These are phyloP conservation scores for Talaromyces wortmannii DNA, from an alignment of 495 filamentous ascomycete species.

Conservation along the genomic window DNA sequence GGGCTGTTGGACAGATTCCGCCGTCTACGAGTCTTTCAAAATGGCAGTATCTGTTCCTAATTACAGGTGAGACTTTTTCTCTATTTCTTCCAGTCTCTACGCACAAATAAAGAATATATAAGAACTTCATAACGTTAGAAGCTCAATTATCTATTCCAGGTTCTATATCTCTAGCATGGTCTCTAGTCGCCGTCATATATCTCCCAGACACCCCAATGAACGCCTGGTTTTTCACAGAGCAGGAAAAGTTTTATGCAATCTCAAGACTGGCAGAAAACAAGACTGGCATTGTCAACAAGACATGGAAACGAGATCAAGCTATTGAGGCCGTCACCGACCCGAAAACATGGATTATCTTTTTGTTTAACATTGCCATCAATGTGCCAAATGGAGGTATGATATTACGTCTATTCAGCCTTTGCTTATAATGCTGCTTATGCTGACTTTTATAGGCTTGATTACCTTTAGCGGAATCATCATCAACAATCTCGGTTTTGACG, in stretches of 20 bases:
- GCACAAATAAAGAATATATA: neutral
- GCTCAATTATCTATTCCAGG: conserved; percentile 3
- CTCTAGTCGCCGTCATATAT: conserved; percentile 22
- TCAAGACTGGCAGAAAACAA: conserved; percentile 44
- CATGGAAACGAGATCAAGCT: conserved; percentile 42
- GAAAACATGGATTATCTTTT: conserved; percentile 20
- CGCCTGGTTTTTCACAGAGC: conserved; percentile 26
- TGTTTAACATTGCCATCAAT: conserved; percentile 18
- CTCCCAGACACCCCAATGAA: conserved; percentile 40
- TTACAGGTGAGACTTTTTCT: conserved; percentile 8
- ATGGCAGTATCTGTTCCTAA: conserved; percentile 44
- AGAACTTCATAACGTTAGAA: no score
- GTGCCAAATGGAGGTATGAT: conserved; percentile 18
- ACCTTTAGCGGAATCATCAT: conserved; percentile 32
- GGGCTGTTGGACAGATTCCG: conserved; percentile 43
- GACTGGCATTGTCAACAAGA: conserved; percentile 45
- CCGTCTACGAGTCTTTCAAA: conserved; percentile 28
- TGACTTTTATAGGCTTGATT: conserved; percentile 11
- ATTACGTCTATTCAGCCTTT: neutral
- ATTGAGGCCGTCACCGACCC: conserved; percentile 35
- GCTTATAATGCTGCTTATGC: neutral
- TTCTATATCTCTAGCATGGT: conserved; percentile 22
- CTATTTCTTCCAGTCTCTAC: neutral
- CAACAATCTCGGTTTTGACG: conserved; percentile 24
- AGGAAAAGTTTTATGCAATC: conserved; percentile 35